Base-by-base conservation (phyloP, 352 stramenopile species). In the Paralagenidium karlingii region DNA sequence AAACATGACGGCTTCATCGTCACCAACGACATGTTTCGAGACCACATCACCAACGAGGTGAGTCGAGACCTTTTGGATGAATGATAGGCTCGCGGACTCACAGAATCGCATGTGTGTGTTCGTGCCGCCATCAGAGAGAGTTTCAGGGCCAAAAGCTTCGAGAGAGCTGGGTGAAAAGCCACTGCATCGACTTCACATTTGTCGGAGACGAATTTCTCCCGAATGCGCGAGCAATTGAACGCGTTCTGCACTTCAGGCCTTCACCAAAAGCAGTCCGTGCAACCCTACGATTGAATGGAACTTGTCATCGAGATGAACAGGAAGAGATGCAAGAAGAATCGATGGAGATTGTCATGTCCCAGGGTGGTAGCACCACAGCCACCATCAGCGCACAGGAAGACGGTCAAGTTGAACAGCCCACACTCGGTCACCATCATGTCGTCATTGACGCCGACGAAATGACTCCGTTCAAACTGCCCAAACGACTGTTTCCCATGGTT, bases 1-100 rank as follows among this genome's bases (percentile, higher is more conserved):
- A 86, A 84, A 42, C 63, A 94, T 56, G 48, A 83, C 45, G 79
- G 79, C 15, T 88, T 89, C 42, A 77, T 95, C 36, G 80, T 95
- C 36, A 94, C 75, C 3, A 95, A 94, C 58, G 83, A 95, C 55
- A 86, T 94, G 68, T 95, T 92, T 45, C 73, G 83, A n/a, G 82
- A 95, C 50, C 78, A 92, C 32, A 57, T 94, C 6, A 48, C 69
- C 22, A 68, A 87, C 37, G 79, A 80, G 54, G 71, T 71, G 46
- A 27, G 52, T 46, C 24, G 6, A 21, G 31, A 36, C 16, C 22
- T 36, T 16, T 3, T 22, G 3, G 7, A 20, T 7, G 30, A 3
- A 7, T 36, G 3, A 20, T 16, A 36, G 7, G 19, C 30, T 36
- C 30, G 22, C 30, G n/a, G n/a, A n/a, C 15, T 6, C 43, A 24